These are phyloP conservation scores for Mycena chlorophos DNA, from an alignment of 768 basidiomycete genomes.

Conservation along the genomic window DNA sequence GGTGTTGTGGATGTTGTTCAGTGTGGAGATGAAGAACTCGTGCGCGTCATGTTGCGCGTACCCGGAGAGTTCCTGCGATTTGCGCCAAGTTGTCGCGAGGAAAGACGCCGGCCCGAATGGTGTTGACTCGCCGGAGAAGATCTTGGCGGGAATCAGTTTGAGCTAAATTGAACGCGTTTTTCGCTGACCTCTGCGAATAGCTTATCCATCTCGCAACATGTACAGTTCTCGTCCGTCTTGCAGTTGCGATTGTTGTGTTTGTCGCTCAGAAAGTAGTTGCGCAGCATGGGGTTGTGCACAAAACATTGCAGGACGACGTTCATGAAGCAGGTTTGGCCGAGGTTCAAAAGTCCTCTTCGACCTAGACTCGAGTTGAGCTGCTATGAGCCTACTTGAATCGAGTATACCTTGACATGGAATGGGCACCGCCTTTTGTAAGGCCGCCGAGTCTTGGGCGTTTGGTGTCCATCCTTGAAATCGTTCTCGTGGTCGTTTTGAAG, in stretches of 20 bases:
- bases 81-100: conserved; percentile 81
- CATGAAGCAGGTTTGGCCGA: conserved; percentile 93
- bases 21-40: conserved; percentile 78
- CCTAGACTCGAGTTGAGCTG: conserved; percentile 39
- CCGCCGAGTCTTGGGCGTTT: conserved; percentile 37
- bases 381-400: too few species aligned
- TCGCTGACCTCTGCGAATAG: conserved; percentile 68
- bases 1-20: conserved; percentile 85
- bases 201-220: conserved; percentile 92
- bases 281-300: conserved; percentile 84
- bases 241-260: conserved; percentile 79
- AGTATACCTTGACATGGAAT: conserved; percentile 79
- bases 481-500: conserved; percentile 35
- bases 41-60: conserved; percentile 96
- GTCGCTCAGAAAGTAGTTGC: conserved; percentile 88
- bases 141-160: conserved; percentile 37
- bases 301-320: conserved; percentile 90
- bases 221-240: conserved; percentile 65
- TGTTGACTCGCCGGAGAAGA: conserved; percentile 54
- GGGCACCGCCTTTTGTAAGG: conserved; percentile 49
- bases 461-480: conserved; percentile 54
- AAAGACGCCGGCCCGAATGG: conserved; percentile 84
- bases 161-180: neutral
- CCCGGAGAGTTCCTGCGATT: conserved; percentile 78
- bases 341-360: conserved; percentile 81